Conservation (phyloP, 352 stramenopile species). For the Thraustotheca clavata region DNA sequence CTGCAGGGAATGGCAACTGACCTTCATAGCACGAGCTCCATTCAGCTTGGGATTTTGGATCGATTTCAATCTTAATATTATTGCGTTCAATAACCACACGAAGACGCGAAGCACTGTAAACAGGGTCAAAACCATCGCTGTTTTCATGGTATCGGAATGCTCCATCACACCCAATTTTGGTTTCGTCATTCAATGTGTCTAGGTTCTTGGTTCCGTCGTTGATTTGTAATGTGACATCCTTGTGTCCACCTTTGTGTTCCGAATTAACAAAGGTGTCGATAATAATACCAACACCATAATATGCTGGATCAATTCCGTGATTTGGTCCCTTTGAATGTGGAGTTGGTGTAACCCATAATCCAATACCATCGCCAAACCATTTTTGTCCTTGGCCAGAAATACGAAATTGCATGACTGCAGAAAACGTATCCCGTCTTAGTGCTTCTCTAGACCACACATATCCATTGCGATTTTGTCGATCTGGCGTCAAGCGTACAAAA, state of each 20-base stretch:
- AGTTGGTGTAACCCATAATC: conserved; percentile 64
- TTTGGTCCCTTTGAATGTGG: conserved; percentile 52
- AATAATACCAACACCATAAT: conserved; percentile 57
- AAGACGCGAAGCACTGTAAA: conserved; percentile 58
- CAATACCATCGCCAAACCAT: conserved; percentile 74
- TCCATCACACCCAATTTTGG: conserved; percentile 64
- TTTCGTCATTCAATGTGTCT: conserved; percentile 56
- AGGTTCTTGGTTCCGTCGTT: conserved; percentile 69
- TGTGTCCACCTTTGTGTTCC: conserved; percentile 66
- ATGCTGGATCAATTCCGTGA: conserved; percentile 67
- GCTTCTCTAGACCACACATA: conserved; percentile 50
- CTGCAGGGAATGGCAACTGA: conserved; percentile 45
- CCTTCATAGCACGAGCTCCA: conserved; percentile 65
- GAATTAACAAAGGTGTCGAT: conserved; percentile 77
- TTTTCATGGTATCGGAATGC: conserved; percentile 69
- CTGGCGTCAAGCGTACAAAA: conserved; percentile 70
- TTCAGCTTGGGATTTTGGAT: conserved; percentile 39
- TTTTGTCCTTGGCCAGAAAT: conserved; percentile 68
- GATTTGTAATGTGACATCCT: conserved; percentile 70
- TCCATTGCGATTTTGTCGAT: conserved; percentile 75
- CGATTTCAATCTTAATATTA: conserved; percentile 48
- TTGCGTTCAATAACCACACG: conserved; percentile 52
- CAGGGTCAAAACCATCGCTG: conserved; percentile 57
- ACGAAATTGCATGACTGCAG: conserved; percentile 56
- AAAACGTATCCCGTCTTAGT: conserved; percentile 42